These are phyloP conservation scores for Rasamsonia emersonii DNA, from an alignment of 2,329 filamentous ascomycete genomes.

Conservation along the genomic window DNA sequence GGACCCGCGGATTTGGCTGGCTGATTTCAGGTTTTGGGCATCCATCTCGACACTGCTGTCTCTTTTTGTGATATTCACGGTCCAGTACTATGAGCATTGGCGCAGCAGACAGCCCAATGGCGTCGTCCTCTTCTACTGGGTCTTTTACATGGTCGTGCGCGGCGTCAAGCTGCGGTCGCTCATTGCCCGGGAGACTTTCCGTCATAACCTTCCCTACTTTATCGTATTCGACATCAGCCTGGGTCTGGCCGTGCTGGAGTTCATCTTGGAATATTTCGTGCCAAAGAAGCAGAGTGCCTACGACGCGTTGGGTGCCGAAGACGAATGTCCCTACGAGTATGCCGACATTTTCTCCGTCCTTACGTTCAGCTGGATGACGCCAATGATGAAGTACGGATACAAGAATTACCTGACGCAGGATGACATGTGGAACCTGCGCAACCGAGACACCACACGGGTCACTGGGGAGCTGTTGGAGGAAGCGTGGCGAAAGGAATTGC, in stretches of 20 bases:
- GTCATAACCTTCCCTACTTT: constrained; percentile 63
- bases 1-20: constrained; percentile 61
- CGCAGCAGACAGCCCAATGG: constrained; percentile 78
- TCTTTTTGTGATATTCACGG: constrained; percentile 62
- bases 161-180: constrained; percentile 79
- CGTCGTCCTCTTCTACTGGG: constrained; percentile 86
- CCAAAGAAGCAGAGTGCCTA: constrained; percentile 68
- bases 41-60: constrained; percentile 64
- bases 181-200: constrained; percentile 66
- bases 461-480: constrained; percentile 63
- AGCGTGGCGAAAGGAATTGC: constrained; percentile 68
- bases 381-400: constrained; percentile 93
- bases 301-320: constrained; percentile 55
- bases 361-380: constrained; percentile 98
- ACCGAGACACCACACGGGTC: constrained; percentile 65
- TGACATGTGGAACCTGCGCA: constrained; percentile 86
- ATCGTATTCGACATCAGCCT: constrained; percentile 64
- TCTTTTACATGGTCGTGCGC: constrained; percentile 70
- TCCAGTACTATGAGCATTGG: constrained; percentile 82
- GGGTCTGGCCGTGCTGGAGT: constrained; percentile 61
- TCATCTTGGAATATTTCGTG: constrained; percentile 75
- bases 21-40: constrained; percentile 81
- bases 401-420: constrained; percentile 86
- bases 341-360: constrained; percentile 88
- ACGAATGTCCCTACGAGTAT: constrained; percentile 72